Percentiles rank a stretch among this genome's conserved stretches.
phyloP scores from a whole-genome alignment of 306 rosid species.

The Carpinus viminea region DNA sequence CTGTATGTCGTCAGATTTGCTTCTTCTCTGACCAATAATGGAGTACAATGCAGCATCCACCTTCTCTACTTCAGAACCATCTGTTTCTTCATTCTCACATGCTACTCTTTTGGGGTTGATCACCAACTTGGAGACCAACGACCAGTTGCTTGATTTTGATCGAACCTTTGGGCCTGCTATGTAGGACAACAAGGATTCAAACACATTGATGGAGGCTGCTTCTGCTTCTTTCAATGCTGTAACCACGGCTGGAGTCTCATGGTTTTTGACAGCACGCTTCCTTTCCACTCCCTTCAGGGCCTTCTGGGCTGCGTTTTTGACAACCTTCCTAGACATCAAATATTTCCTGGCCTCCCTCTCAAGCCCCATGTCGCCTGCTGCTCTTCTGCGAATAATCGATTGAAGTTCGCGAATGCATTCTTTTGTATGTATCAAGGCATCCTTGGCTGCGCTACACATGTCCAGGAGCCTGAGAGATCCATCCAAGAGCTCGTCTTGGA shows the following conservation, averaged over 20 bases:
- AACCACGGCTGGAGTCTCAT: conserved; percentile 25
- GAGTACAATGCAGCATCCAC: conserved; percentile 12
- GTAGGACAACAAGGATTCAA: conserved; percentile 47
- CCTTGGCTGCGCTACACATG: conserved; percentile 49
- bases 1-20: neutral
- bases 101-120: conserved; percentile 34
- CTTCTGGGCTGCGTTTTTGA: conserved; percentile 44
- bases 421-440: conserved; percentile 52
- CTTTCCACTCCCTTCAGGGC: conserved; percentile 32
- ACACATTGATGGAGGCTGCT: conserved; percentile 29
- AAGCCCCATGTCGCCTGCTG: conserved; percentile 28
- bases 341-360: conserved; percentile 44
- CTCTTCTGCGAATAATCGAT: conserved; percentile 47
- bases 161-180: conserved; percentile 33
- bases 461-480: conserved; percentile 47
- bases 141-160: conserved; percentile 37
- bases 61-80: conserved; percentile 39
- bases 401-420: conserved; percentile 50
- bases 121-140: conserved; percentile 40
- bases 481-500: conserved; percentile 42
- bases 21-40: neutral
- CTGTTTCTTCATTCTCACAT: conserved; percentile 22
- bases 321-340: conserved; percentile 48
- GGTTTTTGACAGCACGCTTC: conserved; percentile 26
- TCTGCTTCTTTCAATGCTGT: conserved; percentile 39